Conservation (phyloP, 164 flowering plant species). For the Magnolia kwangsiensis region DNA sequence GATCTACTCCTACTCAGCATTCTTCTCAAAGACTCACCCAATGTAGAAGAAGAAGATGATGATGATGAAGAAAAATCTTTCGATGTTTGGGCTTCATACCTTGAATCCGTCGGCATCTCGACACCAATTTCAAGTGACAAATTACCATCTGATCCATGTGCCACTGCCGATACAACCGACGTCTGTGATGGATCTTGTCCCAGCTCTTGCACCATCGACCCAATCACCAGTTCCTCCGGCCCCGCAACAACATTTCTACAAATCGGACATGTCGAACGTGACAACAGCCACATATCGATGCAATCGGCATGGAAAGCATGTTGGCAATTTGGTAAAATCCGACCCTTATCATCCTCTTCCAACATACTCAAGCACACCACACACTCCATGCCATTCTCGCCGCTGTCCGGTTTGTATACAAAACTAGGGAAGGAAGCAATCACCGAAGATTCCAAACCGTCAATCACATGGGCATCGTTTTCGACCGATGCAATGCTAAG, state of each 20-base stretch:
- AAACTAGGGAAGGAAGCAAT: slow-evolving; percentile 52
- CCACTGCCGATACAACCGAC: not conserved
- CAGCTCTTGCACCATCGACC: not conserved
- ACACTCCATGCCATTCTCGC: slow-evolving; percentile 36
- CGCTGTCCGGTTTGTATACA: slow-evolving; percentile 24
- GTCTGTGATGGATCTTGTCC: not conserved
- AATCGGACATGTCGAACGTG: slow-evolving; percentile 56
- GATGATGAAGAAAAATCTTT: not conserved
- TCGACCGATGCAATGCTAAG: slow-evolving; percentile 1
- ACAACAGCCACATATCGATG: slow-evolving; percentile 66
- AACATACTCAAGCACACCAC: slow-evolving; percentile 53
- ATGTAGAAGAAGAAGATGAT: slow-evolving; percentile 10
- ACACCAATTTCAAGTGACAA: slow-evolving; percentile 11
- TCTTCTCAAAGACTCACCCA: slow-evolving; percentile 38
- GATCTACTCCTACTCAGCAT: slow-evolving; percentile 42
- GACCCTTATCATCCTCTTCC: slow-evolving; percentile 46
- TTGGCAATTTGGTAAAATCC: slow-evolving; percentile 42
- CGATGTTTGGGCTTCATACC: not conserved
- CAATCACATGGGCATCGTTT: slow-evolving; percentile 15
- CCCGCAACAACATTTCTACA: slow-evolving; percentile 43
- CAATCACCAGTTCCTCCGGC: slow-evolving; percentile 1
- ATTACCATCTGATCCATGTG: not conserved
- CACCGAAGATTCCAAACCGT: slow-evolving; percentile 43
- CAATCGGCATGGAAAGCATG: slow-evolving; percentile 66
- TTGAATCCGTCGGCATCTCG: slow-evolving; percentile 13